Base-by-base conservation (phyloP, 2,329 filamentous ascomycete genomes). In the Monascus ruber region DNA sequence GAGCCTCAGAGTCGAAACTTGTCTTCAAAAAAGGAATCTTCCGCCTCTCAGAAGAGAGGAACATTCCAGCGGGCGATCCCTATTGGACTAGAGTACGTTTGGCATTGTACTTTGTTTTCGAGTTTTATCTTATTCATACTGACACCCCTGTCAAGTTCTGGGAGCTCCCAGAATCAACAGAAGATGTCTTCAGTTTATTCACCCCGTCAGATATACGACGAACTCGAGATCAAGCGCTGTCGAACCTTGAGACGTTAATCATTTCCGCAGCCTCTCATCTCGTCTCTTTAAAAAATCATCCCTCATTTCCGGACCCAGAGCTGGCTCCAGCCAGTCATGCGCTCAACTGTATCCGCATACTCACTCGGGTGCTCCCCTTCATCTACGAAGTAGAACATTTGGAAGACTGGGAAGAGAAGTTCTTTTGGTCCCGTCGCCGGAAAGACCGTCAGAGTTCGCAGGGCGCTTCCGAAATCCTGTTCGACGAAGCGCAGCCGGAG, bases 21-120 rank as follows among this genome's bases (percentile, higher is more conserved):
- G 86, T 89, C 59, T 96, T 98, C 76, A 96, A 95, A 69, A 85
- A 94, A 68, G 89, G 88, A 66, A 94, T 96, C 69, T 95, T 96
- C 71, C 80, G 84, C 59, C 78, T 98, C 43, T 91, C 87, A n/a
- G 87, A 94, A 62, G 83, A 94, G 62, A 79, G 81, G 49, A 74
- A 84, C 60, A 95, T 96, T 58, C 74, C 86, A 43, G 79, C 86
- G 41, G 83, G 91, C 64, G 86, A 95, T 68, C 73, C 79, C 11
- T 95, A 94, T 69, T 98, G 91, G 91, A 81, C 83, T 47, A 85
- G 85, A 60, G 87, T 93, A 66, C 57, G 83, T 71, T 41, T 34
- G 31, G 26, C 24, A 28, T 36, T 34, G 24, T 11, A 3, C 11
- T 35, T 35, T 24, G n/a, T 32, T 31, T 28, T 26, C 25, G 5